Conservation (phyloP, 106 monocot species). For the Dendrobium catenatum region DNA sequence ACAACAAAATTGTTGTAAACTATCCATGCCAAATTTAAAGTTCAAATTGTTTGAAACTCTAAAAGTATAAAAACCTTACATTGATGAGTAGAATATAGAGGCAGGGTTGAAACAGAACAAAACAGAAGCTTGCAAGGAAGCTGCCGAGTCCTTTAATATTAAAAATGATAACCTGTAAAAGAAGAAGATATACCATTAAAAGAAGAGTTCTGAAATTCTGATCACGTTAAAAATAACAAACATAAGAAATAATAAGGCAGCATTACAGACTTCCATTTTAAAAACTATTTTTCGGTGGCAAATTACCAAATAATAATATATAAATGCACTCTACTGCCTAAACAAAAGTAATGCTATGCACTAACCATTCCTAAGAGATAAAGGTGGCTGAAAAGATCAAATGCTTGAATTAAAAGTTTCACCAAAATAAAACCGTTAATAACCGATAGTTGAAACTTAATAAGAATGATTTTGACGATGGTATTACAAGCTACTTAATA, state of each 20-base stretch:
- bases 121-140: conserved; percentile 41
- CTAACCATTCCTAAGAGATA: neutral
- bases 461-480: too few relatives aligned
- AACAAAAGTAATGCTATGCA: neutral
- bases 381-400: neutral
- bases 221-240: neutral
- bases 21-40: neutral
- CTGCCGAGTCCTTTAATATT: conserved; percentile 36
- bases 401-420: neutral
- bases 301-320: neutral
- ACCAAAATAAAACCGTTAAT: neutral
- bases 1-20: conserved; percentile 9
- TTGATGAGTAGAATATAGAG: conserved; percentile 72
- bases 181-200: neutral
- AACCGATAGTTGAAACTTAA: neutral
- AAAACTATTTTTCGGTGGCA: neutral
- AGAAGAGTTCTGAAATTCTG: neutral
- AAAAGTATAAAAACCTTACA: conserved; percentile 25
- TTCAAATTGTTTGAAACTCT: neutral
- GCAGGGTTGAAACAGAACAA: conserved; percentile 75
- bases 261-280: neutral
- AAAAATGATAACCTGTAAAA: conserved; percentile 48
- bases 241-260: neutral
- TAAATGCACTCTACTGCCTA: neutral
- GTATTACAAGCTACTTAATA: too few relatives aligned